Evolutionary conservation across 2,329 filamentous ascomycete species (phyloP).

Genomic region (Cordyceps sp.): DNA sequence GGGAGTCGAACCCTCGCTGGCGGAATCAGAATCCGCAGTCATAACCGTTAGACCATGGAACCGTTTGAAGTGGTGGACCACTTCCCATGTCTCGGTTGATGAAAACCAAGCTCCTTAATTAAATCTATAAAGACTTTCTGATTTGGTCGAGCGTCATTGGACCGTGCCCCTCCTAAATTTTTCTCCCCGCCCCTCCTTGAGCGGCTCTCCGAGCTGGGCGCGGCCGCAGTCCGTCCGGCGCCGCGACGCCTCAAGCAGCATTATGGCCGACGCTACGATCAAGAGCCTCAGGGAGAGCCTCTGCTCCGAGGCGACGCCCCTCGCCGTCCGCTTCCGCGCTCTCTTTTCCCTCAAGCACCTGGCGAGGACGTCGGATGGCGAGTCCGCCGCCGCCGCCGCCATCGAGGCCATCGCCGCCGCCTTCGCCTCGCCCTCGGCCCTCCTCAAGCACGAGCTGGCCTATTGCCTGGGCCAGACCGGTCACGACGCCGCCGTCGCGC

Average conservation of each 20-base stretch:
- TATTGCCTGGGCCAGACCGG: conserved; percentile 91
- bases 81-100: conserved; percentile 13
- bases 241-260: background rate
- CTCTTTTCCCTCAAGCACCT: conserved; percentile 96
- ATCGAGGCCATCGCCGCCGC: conserved; percentile 75
- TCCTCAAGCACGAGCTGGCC: conserved; percentile 91
- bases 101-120: no score
- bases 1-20: conserved; percentile 21
- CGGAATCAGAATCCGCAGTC: conserved; percentile 20
- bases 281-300: conserved; percentile 56
- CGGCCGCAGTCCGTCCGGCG: background rate
- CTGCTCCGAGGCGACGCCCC: conserved; percentile 61
- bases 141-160: no score
- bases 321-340: conserved; percentile 82
- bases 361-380: conserved; percentile 51
- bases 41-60: conserved; percentile 21
- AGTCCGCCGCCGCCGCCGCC: conserved; percentile 29
- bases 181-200: no score
- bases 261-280: conserved; percentile 28
- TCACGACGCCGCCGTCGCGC: conserved; percentile 56
- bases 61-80: conserved; percentile 10
- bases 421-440: conserved; percentile 68
- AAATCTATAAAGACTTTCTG: no score
- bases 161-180: no score
- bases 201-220: no score